Conservation (phyloP, 495 filamentous ascomycete genomes). For the Penicillium tannophilum region DNA sequence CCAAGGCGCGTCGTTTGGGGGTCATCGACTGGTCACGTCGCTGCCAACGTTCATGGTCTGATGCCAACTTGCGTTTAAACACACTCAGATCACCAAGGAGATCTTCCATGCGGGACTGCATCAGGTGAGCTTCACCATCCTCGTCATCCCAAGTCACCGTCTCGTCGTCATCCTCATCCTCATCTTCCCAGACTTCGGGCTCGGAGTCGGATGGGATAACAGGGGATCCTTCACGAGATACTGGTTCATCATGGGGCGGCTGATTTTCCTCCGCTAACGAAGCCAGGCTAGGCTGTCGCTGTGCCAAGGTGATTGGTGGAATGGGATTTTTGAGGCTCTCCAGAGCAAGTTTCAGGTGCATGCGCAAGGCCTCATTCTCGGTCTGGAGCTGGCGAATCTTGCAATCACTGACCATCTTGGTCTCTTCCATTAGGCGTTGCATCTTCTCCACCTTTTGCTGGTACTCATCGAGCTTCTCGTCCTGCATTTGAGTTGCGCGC, state of each 20-base stretch:
- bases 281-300: constrained; percentile 36
- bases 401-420: constrained; percentile 79
- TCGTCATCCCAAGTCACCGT: constrained; percentile 43
- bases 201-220: constrained; percentile 27
- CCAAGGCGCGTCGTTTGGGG: constrained; percentile 40
- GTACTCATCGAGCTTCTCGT: constrained; percentile 86
- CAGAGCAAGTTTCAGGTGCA: constrained; percentile 82
- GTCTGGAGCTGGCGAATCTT: constrained; percentile 85
- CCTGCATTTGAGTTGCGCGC: constrained; percentile 56
- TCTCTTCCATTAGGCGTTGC: constrained; percentile 94
- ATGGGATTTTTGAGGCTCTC: constrained; percentile 91
- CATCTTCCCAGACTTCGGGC: constrained; percentile 46
- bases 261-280: constrained; percentile 46
- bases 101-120: constrained; percentile 69
- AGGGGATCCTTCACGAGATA: constrained; percentile 39
- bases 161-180: constrained; percentile 26
- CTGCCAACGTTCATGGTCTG: constrained; percentile 67
- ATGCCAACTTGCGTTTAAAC: constrained; percentile 80
- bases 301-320: constrained; percentile 40
- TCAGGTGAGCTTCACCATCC: constrained; percentile 46
- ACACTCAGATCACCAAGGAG: constrained; percentile 75
- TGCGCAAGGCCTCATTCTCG: constrained; percentile 84
- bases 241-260: constrained; percentile 34
- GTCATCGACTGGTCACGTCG: constrained; percentile 24
- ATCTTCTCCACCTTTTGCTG: constrained; percentile 81